Base-by-base conservation (phyloP, 169 alveolate species). In the Perkinsus marinus region DNA sequence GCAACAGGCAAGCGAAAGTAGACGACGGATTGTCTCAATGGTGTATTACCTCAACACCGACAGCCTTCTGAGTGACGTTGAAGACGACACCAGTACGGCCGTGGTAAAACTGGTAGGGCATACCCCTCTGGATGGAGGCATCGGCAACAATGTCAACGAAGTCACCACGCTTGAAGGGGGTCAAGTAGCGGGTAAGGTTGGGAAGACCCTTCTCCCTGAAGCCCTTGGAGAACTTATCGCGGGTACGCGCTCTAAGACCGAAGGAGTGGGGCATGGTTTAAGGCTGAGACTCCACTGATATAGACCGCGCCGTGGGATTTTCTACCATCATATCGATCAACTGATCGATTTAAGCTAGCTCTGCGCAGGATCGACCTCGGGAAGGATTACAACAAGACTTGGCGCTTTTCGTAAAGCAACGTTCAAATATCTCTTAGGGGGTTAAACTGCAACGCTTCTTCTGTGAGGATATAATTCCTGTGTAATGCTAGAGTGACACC, bases 41-140 rank as follows among this genome's bases (percentile, higher is more conserved):
- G 34, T 57, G 0, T 57, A 57, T 57, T 57, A 57, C 97, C 95
- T 97, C 97, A 57, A 99, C 99, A 38, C 99, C 99, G 41, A 98
- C 95, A 39, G 99, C 98, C 92, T 98, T 96, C 90, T 97, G 98
- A 90, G 98, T 96, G 79, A 99, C 99, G 94, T 98, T 98, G 98
- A 97, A 99, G 89, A 99, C 99, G 91, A 96, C 96, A 43, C 99
- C 99, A 39, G 99, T 99, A 94, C 98, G 96, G 68, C 99, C 99
- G 95, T 99, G 99, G 97, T 98, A 99, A 95, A 95, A 98, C 68
- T 98, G 97, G 96, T 97, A 97, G 43, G 99, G 99, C 99, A 98
- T 97, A 39, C 99, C 99, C 95, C 98, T 98, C 96, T 98, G 99
- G 92, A 97, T 96, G 68, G 99, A 95, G 41, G 99, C 98, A 94